Percentiles rank a stretch among this genome's conserved stretches.
Evolutionary conservation across 2,329 filamentous ascomycete genomes (phyloP).

Genomic region (Botrytis fabae): DNA sequence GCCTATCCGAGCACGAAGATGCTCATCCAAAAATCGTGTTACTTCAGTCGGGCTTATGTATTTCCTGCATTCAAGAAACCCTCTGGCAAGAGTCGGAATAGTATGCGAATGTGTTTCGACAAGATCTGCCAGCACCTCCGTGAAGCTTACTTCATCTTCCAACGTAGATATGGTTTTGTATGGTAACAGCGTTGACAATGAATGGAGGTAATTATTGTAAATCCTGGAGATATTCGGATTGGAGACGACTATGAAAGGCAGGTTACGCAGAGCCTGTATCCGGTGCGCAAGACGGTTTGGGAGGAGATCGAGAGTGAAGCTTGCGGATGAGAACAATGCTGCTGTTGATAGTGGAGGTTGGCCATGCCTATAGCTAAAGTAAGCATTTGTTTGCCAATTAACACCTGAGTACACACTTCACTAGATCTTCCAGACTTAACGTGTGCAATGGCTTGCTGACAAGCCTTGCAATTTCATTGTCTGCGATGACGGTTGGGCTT

Average conservation of each 20-base stretch:
- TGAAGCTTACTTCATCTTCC: conserved; percentile 88
- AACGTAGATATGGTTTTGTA: conserved; percentile 71
- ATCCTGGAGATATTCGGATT: conserved; percentile 94
- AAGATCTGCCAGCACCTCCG: conserved; percentile 89
- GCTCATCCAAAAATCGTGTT: conserved; percentile 90
- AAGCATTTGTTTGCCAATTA: no score
- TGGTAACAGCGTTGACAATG: conserved; percentile 83
- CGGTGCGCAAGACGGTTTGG: conserved; percentile 91
- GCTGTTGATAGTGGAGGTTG: conserved; percentile 79
- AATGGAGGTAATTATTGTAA: conserved; percentile 95
- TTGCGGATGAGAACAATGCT: conserved; percentile 84
- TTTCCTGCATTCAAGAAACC: conserved; percentile 88
- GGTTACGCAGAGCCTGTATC: conserved; percentile 87
- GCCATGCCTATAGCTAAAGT: conserved; percentile 49
- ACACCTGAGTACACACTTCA: no score
- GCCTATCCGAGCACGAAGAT: conserved; percentile 89
- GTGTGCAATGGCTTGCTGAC: no score
- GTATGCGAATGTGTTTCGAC: conserved; percentile 94
- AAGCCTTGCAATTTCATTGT: no score
- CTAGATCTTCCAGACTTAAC: no score
- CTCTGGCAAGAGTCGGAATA: conserved; percentile 86
- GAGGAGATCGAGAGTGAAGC: conserved; percentile 91
- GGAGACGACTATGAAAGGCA: conserved; percentile 97
- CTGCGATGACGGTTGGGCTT: no score
- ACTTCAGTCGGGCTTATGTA: conserved; percentile 83